These are phyloP conservation scores for Holtermanniella nyarrowii DNA, from an alignment of 768 basidiomycete genomes.

Conservation along the genomic window DNA sequence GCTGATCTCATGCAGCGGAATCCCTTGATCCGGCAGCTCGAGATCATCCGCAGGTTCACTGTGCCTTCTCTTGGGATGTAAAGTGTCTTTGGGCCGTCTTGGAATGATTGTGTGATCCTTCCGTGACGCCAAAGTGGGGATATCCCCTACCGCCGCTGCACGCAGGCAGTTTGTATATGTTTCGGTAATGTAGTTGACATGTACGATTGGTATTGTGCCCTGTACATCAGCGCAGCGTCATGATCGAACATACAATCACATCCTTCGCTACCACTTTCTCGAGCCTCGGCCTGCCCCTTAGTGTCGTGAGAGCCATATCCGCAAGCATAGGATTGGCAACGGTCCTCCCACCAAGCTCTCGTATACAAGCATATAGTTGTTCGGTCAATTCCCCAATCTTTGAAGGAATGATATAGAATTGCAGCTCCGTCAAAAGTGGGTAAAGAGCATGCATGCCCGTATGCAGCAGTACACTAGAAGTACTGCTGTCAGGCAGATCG, in stretches of 20 bases:
- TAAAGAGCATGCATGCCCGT: conserved; percentile 8
- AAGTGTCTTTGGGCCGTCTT: neutral
- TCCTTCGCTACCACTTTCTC: conserved; percentile 13
- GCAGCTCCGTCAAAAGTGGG: conserved; percentile 28
- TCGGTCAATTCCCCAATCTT: conserved; percentile 30
- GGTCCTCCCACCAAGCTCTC: conserved; percentile 30
- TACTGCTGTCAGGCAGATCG: neutral
- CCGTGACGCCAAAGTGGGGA: neutral
- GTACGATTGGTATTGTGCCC: conserved; percentile 20
- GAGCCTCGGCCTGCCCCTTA: conserved; percentile 30
- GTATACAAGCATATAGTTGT: conserved; percentile 22
- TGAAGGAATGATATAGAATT: conserved; percentile 32
- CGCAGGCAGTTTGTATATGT: conserved; percentile 18
- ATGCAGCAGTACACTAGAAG: neutral
- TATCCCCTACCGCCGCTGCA: conserved; percentile 3
- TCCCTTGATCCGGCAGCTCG: conserved; percentile 18
- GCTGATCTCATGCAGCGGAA: conserved; percentile 29
- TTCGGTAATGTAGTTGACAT: conserved; percentile 22
- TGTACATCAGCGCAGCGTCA: neutral
- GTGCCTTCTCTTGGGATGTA: neutral
- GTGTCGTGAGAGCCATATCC: conserved; percentile 20
- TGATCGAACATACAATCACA: conserved; percentile 18
- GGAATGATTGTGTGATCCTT: neutral
- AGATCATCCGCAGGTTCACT: conserved; percentile 12
- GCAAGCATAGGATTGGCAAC: conserved; percentile 11